Evolutionary conservation across 768 basidiomycete species (phyloP).

Genomic region (Suillus bovinus): DNA sequence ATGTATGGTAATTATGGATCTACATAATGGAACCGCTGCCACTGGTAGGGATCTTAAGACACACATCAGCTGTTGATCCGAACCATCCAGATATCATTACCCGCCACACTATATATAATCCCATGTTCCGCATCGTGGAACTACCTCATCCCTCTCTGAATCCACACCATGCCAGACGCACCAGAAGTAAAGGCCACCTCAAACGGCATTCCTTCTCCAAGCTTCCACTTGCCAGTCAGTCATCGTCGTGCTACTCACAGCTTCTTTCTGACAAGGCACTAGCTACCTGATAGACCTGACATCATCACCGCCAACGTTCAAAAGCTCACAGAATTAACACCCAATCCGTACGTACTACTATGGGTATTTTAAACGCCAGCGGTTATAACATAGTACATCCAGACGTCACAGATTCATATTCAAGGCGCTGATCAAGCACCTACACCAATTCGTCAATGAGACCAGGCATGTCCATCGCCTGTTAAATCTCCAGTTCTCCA

Average conservation of each 20-base stretch:
- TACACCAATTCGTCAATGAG: conserved; percentile 76
- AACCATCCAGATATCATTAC: neutral
- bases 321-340: conserved; percentile 37
- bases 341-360: conserved; percentile 38
- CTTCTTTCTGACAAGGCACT: neutral
- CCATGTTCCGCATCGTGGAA: neutral
- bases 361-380: neutral
- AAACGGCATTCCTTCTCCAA: conserved; percentile 42
- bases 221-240: conserved; percentile 42
- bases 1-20: neutral
- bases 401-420: conserved; percentile 50
- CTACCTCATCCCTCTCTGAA: neutral
- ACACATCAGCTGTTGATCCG: too few species aligned
- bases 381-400: neutral
- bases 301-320: conserved; percentile 50
- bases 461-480: conserved; percentile 46
- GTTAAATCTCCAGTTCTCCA: neutral
- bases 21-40: neutral
- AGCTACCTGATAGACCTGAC: conserved; percentile 52
- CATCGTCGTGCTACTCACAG: neutral
- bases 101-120: conserved; percentile 3
- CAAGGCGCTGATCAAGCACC: conserved; percentile 56
- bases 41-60: too few species aligned
- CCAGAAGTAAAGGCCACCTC: conserved; percentile 28
- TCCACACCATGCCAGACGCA: conserved; percentile 8